Base-by-base conservation (phyloP, 2,329 filamentous ascomycete genomes). In the Aspergillus sp. region DNA sequence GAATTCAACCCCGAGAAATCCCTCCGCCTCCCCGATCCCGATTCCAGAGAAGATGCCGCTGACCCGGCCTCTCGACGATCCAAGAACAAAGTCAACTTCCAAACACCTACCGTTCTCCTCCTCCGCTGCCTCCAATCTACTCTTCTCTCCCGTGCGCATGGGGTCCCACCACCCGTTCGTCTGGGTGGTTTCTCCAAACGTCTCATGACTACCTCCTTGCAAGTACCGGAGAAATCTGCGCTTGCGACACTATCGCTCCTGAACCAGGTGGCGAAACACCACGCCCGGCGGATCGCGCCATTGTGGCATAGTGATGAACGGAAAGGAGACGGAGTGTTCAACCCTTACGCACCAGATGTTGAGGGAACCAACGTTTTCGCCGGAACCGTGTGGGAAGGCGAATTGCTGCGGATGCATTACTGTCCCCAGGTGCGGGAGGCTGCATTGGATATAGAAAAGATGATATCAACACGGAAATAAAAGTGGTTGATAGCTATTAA, bases 271-370 rank as follows among this genome's bases (percentile, higher is more conserved):
- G 81, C 85, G 0, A 88, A 87, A 65, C 83, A 84, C 2, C 90
- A 98, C 63, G 83, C 83, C 38, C 84, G 82, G 56, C 94, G 91
- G 67, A 80, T 97, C 35, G 80, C 80, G 32, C 81, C 85, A n/a
- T 68, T 98, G 48, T 98, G 93, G 91, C 83, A 94, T 58, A 95
- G 90, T 0, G 91, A 97, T 63, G 93, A 97, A 72, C 78, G 91
- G 39, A 86, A 88, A 63, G 91, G 91, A 6, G 91, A 97, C 62
- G 93, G 93, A 2, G 80, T 85, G 1, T 97, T 88, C 59, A 86
- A 90, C 66, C 76, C 89, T 1, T 65, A 85, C 35, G 81, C 82
- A 36, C 76, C 78, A 27, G 87, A 85, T 51, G 79, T 94, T 4
- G 91, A 96, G 67, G 83, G 81, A 6, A 90, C 85, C 53, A 97